A percentile compares a stretch with the other conserved stretches of the same genome.
phyloP scores from a whole-genome alignment of 108 stramenopile species.

The Epithemia pelagica region DNA sequence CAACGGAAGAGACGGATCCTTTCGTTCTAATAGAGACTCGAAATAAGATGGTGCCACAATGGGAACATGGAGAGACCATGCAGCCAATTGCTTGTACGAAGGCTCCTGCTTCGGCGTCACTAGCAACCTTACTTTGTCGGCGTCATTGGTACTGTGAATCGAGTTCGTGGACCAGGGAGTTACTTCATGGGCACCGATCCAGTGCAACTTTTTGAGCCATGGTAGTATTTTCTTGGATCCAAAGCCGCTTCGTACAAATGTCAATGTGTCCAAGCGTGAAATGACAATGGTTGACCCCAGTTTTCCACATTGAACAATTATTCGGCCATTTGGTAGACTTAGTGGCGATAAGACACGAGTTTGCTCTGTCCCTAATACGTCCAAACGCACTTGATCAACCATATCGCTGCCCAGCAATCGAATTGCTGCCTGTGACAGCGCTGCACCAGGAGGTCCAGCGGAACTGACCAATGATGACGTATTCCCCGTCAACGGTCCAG shows the following conservation, averaged over 20 bases:
- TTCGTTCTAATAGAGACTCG: conserved; percentile 1
- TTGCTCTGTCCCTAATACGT: conserved; percentile 1
- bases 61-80: conserved; percentile 12
- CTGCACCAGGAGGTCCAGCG: background rate
- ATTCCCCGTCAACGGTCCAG: conserved; percentile 9
- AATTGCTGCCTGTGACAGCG: background rate
- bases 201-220: background rate
- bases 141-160: background rate
- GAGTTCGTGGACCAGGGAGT: background rate
- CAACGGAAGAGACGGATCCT: conserved; percentile 6
- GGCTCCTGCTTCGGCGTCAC: conserved; percentile 6
- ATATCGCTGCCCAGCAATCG: background rate
- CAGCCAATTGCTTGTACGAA: conserved; percentile 7
- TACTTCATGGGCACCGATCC: background rate
- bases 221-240: background rate
- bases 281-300: conserved; percentile 15
- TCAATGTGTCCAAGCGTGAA: background rate
- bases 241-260: background rate
- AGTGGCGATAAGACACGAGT: background rate
- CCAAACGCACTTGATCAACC: background rate
- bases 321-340: background rate
- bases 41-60: conserved; percentile 12
- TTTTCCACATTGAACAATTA: conserved; percentile 19
- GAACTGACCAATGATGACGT: background rate
- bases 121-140: background rate